Evolutionary conservation across 1,139 yeast species (phyloP).

Genomic region (Kurtzmaniella natalensis): DNA sequence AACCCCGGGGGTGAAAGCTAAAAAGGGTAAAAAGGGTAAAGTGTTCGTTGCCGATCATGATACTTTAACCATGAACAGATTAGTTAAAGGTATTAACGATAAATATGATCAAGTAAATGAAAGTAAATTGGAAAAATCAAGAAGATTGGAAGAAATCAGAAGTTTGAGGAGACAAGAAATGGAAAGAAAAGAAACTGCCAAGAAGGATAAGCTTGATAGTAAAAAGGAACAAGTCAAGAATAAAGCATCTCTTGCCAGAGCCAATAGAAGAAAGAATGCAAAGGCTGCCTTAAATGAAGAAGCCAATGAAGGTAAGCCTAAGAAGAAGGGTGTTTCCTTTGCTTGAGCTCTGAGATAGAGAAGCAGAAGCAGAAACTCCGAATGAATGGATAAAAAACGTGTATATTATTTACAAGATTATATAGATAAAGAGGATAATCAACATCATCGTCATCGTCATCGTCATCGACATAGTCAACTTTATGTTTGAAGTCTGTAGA

Average conservation of each 20-base stretch:
- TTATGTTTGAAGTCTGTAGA: no score
- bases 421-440: no score
- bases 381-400: no score
- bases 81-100: conserved; percentile 79
- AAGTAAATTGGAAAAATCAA: conserved; percentile 83
- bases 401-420: conserved; percentile 2
- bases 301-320: conserved; percentile 30
- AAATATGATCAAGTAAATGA: conserved; percentile 78
- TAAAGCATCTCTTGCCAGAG: conserved; percentile 65
- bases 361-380: no score
- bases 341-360: no score
- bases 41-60: conserved; percentile 77
- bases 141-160: conserved; percentile 84
- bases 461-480: no score
- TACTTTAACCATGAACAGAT: conserved; percentile 55
- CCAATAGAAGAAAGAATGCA: conserved; percentile 66
- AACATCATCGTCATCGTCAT: no score
- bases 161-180: conserved; percentile 83
- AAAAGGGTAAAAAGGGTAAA: conserved; percentile 89
- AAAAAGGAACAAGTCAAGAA: conserved; percentile 75
- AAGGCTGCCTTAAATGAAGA: conserved; percentile 18
- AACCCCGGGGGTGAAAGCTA: conserved; percentile 75
- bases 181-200: conserved; percentile 74
- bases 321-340: conserved; percentile 39
- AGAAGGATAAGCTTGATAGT: conserved; percentile 63